Percentiles rank a stretch among this genome's conserved stretches.
Conservation (phyloP, 164 flowering plant genomes). For the Vitis rotundifolia region DNA sequence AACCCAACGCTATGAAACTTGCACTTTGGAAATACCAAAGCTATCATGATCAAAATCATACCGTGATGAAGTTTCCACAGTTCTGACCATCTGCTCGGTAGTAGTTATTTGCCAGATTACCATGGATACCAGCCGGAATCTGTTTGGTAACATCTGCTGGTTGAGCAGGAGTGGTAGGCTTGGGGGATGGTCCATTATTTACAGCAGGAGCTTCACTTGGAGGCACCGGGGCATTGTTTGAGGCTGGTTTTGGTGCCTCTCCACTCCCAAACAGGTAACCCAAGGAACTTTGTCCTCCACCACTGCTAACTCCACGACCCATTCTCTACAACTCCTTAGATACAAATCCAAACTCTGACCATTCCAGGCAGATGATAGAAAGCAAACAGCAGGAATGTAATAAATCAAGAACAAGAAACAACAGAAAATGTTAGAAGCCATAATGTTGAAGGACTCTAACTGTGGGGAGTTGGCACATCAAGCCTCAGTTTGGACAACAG, state of each 20-base stretch:
- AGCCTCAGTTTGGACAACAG: too few species aligned
- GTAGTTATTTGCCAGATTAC: slow-evolving; percentile 13
- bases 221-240: not conserved
- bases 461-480: too few species aligned
- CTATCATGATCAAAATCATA: not conserved
- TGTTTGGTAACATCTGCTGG: not conserved
- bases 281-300: too few species aligned
- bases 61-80: slow-evolving; percentile 24
- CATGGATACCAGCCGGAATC: slow-evolving; percentile 16
- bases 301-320: too few species aligned
- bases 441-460: too few species aligned
- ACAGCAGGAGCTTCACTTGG: not conserved
- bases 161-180: not conserved
- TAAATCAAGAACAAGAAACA: too few species aligned
- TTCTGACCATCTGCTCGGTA: slow-evolving; percentile 23
- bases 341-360: too few species aligned
- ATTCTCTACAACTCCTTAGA: not conserved
- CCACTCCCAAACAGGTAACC: slow-evolving; percentile 17
- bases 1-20: too few species aligned
- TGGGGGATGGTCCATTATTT: not conserved
- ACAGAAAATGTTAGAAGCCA: too few species aligned
- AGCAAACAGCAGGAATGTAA: too few species aligned
- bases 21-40: too few species aligned
- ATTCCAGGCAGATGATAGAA: too few species aligned
- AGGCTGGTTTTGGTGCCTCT: not conserved